Evolutionary conservation across 1,284 basidiomycete species (phyloP).

Genomic region (Trichosporon faecale): DNA sequence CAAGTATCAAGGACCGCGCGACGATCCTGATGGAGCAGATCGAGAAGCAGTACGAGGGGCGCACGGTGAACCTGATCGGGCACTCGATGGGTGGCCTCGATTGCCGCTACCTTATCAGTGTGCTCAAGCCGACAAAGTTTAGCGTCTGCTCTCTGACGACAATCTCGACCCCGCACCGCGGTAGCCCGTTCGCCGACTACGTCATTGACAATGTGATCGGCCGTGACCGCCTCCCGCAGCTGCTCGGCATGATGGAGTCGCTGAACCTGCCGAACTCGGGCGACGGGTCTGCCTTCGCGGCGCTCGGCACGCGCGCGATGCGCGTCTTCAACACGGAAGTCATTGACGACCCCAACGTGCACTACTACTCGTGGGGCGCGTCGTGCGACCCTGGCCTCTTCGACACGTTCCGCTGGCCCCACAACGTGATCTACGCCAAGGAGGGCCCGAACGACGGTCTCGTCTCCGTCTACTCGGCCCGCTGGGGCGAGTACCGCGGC

Average conservation of each 20-base stretch:
- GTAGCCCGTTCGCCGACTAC: constrained; percentile 89
- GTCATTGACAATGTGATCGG: constrained; percentile 76
- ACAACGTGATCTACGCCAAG: constrained; percentile 76
- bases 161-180: constrained; percentile 86
- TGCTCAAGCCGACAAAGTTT: constrained; percentile 54
- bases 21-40: constrained; percentile 79
- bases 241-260: constrained; percentile 60
- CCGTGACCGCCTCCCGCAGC: constrained; percentile 53
- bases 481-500: constrained; percentile 73
- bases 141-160: constrained; percentile 79
- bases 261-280: constrained; percentile 73
- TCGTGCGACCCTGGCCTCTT: constrained; percentile 79
- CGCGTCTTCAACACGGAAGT: constrained; percentile 79
- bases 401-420: constrained; percentile 81
- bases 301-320: constrained; percentile 82
- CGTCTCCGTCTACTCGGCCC: constrained; percentile 81
- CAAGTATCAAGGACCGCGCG: constrained; percentile 78
- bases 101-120: constrained; percentile 70
- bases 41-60: constrained; percentile 70
- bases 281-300: constrained; percentile 86
- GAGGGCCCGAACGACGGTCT: constrained; percentile 94
- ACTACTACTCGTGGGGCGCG: constrained; percentile 92
- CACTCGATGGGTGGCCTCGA: constrained; percentile 96
- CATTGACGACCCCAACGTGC: constrained; percentile 69
- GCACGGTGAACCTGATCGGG: constrained; percentile 84